These are phyloP conservation scores for Chytriomyces confervae DNA, from an alignment of 192 early-diverging fungal species.

Conservation along the genomic window DNA sequence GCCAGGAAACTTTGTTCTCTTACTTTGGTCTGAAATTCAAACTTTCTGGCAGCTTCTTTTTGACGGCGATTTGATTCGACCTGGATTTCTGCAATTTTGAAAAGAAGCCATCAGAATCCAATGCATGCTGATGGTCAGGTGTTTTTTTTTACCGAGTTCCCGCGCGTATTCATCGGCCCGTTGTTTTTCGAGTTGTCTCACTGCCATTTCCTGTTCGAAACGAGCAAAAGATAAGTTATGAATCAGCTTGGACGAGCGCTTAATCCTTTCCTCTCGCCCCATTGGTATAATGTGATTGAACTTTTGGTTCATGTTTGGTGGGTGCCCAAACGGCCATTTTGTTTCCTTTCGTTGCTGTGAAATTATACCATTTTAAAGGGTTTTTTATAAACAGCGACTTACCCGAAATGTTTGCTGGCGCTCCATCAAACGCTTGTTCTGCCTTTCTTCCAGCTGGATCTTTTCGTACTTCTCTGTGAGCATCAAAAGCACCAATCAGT, in stretches of 20 bases:
- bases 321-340: constrained; percentile 29
- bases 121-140: neutral
- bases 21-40: neutral
- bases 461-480: constrained; percentile 5
- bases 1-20: neutral
- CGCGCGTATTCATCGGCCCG: constrained; percentile 8
- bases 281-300: constrained; percentile 21
- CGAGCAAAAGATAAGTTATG: neutral
- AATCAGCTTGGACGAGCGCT: neutral
- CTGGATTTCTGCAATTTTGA: constrained; percentile 17
- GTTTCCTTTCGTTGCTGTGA: neutral
- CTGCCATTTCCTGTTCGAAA: constrained; percentile 6
- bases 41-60: neutral
- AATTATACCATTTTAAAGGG: neutral
- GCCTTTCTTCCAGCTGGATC: constrained; percentile 18
- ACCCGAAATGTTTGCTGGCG: neutral
- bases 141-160: constrained; percentile 4
- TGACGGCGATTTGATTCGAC: neutral
- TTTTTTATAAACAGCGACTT: neutral
- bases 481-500: neutral
- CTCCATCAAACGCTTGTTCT: neutral
- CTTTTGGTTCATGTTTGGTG: neutral
- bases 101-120: neutral
- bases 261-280: neutral
- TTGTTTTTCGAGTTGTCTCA: constrained; percentile 8